Evolutionary conservation across 73 alveolate genomes (phyloP).

Genomic region (Breviolum minutum): DNA sequence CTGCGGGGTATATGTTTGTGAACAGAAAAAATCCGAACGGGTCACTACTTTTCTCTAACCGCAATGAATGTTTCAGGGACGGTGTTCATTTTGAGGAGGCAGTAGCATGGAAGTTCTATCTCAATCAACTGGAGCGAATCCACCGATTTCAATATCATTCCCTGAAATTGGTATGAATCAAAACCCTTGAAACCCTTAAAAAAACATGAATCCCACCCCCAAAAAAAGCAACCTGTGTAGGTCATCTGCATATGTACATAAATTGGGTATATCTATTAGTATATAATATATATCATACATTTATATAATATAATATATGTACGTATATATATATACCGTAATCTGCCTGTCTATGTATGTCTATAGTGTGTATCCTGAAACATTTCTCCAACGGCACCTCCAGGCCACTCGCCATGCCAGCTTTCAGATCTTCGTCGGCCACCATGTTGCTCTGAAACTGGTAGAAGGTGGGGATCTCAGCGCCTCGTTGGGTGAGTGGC

Average conservation of each 20-base stretch:
- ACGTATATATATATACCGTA: neutral
- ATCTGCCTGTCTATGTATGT: neutral
- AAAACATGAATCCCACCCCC: too few species aligned
- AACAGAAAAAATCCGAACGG: too few species aligned
- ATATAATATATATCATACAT: neutral
- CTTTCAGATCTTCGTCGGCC: slow-evolving; percentile 61
- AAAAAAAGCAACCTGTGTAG: too few species aligned
- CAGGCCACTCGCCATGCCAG: slow-evolving; percentile 52
- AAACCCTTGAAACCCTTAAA: too few species aligned
- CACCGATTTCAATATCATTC: too few species aligned
- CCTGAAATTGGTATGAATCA: too few species aligned
- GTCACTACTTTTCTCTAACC: too few species aligned
- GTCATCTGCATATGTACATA: neutral
- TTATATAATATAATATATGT: neutral
- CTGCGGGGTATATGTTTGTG: too few species aligned
- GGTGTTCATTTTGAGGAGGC: too few species aligned
- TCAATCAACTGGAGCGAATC: too few species aligned
- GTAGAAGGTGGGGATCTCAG: slow-evolving; percentile 83
- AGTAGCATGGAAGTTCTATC: too few species aligned
- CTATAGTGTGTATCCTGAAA: neutral
- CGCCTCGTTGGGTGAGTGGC: slow-evolving; percentile 8
- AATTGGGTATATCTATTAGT: neutral
- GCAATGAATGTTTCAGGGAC: too few species aligned
- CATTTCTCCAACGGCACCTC: neutral
- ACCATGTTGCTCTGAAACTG: slow-evolving; percentile 94